Base-by-base conservation (phyloP, 1,139 yeast genomes). In the Taphrina communis region DNA sequence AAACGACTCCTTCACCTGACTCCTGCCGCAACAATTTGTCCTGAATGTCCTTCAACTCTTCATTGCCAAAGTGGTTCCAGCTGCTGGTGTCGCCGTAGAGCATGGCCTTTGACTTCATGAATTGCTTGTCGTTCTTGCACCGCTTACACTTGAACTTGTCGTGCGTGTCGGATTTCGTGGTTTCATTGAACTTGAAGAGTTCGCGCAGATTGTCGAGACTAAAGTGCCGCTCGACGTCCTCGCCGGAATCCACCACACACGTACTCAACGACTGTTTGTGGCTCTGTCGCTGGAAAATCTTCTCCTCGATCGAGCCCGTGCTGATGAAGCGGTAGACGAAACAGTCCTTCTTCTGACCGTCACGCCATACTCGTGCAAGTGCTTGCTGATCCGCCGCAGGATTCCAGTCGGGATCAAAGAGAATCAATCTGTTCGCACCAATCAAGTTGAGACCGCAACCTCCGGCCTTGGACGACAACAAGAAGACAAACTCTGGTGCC, bases 331-430 rank as follows among this genome's bases (percentile, higher is more conserved):
- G 82, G 77, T 94, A 94, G 66, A 94, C 95, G 76, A 89, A 94
- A 80, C 99, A 94, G 78, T 90, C 97, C 78, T 94, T 94, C 82
- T 90, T 93, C 76, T 94, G 99, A 0, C 99, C 99, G 80, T 94
- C 99, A 82, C 99, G 88, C 99, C 99, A 94, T 2, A 94, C 97
- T 78, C 99, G 85, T 0, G 99, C 99, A 71, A 94, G 82, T 0
- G 99, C 99, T 79, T 94, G 99, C 77, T 94, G 99, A 77, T 94
- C 99, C 1, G 97, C 89, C 0, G 99, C 99, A 0, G 99, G 99
- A 75, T 94, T 94, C 99, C 99, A 94, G 78, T 95, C 99, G 0
- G 99, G 99, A 77, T 94, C 99, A 75, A 94, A 83, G 69, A 94
- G 81, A 39, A 94, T 86, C 71, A 94, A 82, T 72, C 99, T 83